Evolutionary conservation across 768 basidiomycete species (phyloP).

Genomic region (Leucocoprinus leucothites): DNA sequence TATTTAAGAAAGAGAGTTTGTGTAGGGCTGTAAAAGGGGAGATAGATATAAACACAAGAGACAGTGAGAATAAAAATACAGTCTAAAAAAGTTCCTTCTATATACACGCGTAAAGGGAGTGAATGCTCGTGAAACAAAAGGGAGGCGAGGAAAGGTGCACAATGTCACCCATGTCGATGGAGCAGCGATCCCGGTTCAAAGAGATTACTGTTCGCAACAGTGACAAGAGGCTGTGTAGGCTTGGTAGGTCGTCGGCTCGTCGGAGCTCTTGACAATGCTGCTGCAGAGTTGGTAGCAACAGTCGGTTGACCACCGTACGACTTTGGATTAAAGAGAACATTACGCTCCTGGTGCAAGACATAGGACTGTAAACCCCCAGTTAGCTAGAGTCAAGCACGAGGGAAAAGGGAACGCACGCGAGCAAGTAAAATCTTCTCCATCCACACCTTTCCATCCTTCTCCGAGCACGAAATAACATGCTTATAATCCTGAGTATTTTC

Average conservation of each 20-base stretch:
- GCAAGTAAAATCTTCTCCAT: conserved; percentile 78
- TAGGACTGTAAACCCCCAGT: conserved; percentile 55
- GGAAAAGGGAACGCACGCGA: conserved; percentile 50
- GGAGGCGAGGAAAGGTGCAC: conserved; percentile 1
- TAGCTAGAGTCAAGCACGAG: conserved; percentile 11
- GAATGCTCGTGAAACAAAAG: background rate
- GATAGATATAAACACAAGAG: background rate
- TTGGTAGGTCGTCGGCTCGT: conserved; percentile 23
- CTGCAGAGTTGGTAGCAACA: conserved; percentile 16
- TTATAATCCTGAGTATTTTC: conserved; percentile 87
- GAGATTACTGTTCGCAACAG: conserved; percentile 35
- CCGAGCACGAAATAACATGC: conserved; percentile 79
- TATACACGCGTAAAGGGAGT: background rate
- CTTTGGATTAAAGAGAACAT: conserved; percentile 55
- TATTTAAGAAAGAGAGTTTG: too few species aligned
- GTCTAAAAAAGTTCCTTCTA: background rate
- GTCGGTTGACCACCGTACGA: conserved; percentile 20
- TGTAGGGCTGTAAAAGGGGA: too few species aligned
- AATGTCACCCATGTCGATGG: conserved; percentile 37
- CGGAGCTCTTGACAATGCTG: conserved; percentile 32
- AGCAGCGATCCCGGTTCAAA: conserved; percentile 81
- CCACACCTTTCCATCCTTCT: conserved; percentile 74
- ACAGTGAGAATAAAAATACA: conserved; percentile 6
- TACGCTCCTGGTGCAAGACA: conserved; percentile 76
- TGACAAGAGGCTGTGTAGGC: conserved; percentile 38